Evolutionary conservation across 495 filamentous ascomycete genomes (phyloP).

Genomic region (Trichocladium antarcticum): DNA sequence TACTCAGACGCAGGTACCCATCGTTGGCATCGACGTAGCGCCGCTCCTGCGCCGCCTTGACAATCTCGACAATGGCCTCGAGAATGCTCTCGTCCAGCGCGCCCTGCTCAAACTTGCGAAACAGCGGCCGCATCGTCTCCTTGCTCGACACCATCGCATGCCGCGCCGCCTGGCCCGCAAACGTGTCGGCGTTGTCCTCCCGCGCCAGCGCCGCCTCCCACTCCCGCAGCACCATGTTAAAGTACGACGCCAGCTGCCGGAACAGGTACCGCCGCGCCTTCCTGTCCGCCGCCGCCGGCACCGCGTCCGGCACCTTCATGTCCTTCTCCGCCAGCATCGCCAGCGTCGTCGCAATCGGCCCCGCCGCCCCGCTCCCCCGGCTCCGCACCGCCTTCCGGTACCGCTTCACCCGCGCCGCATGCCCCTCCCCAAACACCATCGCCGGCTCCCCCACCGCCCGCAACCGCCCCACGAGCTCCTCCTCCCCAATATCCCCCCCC

Average conservation of each 20-base stretch:
- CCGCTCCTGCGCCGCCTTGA: conserved; percentile 74
- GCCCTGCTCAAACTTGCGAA: conserved; percentile 70
- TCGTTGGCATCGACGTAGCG: conserved; percentile 96
- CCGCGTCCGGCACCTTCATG: conserved; percentile 63
- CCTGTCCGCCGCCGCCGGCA: conserved; percentile 45
- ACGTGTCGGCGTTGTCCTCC: conserved; percentile 60
- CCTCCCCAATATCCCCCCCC: conserved; percentile 55
- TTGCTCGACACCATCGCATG: conserved; percentile 69
- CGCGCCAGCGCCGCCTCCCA: conserved; percentile 71
- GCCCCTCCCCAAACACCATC: conserved; percentile 73
- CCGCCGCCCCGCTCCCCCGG: conserved; percentile 33
- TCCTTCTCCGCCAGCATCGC: conserved; percentile 66
- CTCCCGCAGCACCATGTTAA: conserved; percentile 80
- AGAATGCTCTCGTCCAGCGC: conserved; percentile 71
- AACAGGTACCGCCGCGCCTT: conserved; percentile 55
- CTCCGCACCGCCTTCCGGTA: conserved; percentile 43
- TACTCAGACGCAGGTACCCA: conserved; percentile 81
- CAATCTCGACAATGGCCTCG: conserved; percentile 85
- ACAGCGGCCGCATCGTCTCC: conserved; percentile 82
- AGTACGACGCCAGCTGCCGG: conserved; percentile 83
- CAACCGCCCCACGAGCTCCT: conserved; percentile 54
- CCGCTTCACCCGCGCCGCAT: conserved; percentile 53
- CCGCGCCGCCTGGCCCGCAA: conserved; percentile 63
- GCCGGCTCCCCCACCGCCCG: conserved; percentile 62
- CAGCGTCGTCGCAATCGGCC: conserved; percentile 57